phyloP scores from a whole-genome alignment of 192 early-diverging fungal genomes.

The Linnemannia hyalina region DNA sequence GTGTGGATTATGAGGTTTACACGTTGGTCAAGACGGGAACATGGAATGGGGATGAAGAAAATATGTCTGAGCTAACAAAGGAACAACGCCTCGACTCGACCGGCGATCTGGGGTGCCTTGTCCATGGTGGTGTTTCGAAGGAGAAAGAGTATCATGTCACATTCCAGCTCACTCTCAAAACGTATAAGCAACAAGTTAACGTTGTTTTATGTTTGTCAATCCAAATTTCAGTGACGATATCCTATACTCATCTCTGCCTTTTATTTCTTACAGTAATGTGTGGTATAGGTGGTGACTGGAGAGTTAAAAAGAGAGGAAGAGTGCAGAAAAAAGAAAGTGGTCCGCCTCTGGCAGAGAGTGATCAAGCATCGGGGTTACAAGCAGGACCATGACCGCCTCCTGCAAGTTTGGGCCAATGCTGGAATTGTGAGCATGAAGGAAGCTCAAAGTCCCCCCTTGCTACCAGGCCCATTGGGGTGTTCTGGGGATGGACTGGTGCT shows the following conservation, averaged over 20 bases:
- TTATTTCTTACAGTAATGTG: too few species aligned
- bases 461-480: background rate
- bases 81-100: background rate
- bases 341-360: too few species aligned
- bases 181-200: background rate
- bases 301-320: too few species aligned
- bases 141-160: background rate
- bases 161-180: constrained; percentile 1
- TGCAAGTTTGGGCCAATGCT: background rate
- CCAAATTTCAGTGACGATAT: too few species aligned
- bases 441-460: background rate
- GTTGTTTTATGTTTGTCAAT: too few species aligned
- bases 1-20: background rate
- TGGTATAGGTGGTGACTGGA: too few species aligned
- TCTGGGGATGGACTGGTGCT: background rate
- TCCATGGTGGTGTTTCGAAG: background rate
- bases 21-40: background rate
- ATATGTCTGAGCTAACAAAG: background rate
- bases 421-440: background rate
- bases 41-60: background rate
- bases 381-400: background rate
- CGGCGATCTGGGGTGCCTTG: background rate
- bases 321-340: too few species aligned
- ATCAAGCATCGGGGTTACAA: background rate
- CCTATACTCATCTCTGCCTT: too few species aligned